Conservation (phyloP, 106 monocot genomes). For the Dioscorea dumetorum region DNA sequence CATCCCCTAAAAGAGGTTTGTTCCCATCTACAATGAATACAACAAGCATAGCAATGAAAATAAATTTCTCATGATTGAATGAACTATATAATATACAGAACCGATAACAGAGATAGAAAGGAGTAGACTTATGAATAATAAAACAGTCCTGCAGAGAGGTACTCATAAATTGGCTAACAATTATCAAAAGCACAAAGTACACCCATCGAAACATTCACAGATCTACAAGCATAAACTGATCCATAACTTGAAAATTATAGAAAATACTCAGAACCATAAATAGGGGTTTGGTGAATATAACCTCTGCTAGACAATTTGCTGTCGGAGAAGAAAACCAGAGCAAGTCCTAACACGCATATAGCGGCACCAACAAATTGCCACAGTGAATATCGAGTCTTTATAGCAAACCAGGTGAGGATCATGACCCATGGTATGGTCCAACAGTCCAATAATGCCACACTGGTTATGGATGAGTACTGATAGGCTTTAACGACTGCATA, state of each 20-base stretch:
- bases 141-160: no score
- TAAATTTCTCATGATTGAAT: background rate
- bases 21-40: constrained; percentile 20
- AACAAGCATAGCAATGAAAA: background rate
- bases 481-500: constrained; percentile 44
- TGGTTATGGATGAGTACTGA: constrained; percentile 57
- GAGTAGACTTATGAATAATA: no score
- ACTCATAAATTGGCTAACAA: no score
- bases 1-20: constrained; percentile 40
- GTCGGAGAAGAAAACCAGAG: constrained; percentile 46
- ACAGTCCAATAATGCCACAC: constrained; percentile 50
- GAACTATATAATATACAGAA: background rate
- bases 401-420: constrained; percentile 32
- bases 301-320: constrained; percentile 17
- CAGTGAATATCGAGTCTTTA: constrained; percentile 32
- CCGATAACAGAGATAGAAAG: no score
- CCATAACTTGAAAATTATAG: background rate
- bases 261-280: background rate
- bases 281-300: background rate
- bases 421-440: constrained; percentile 61
- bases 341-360: constrained; percentile 44
- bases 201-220: no score
- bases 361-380: constrained; percentile 37
- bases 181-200: no score
- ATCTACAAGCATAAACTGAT: background rate